Evolutionary conservation across 306 rosid genomes (phyloP), one percentile per base, ranked within the genome.

Genomic region (Clitoria ternatea): DNA sequence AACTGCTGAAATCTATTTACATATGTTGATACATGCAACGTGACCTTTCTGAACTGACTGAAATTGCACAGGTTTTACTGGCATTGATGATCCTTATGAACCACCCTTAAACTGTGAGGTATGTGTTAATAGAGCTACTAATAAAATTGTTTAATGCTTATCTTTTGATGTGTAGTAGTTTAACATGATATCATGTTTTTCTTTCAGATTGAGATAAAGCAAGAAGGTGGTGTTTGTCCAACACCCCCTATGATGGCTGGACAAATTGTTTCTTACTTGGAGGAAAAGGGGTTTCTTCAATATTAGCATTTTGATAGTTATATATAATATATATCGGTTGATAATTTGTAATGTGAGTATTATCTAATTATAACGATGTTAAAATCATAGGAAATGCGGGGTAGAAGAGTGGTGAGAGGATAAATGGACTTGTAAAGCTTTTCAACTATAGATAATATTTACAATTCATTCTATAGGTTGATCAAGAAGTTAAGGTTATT

Each of bases 31-130:
- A 5, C 30, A 13, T 48, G 29, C 29, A 12, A 20, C 18, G 30
- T 55, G 36, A 22, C 17, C 13, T 11, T 39, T 72, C 3, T 65
- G 13, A 74, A 24, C 42, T 59, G 39, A 42, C 53, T 32, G 10
- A 3, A 43, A 39, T 72, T 80, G 61, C 77, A 1, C 39, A 91
- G 97, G 97, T 81, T 91, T 91, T 80, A 88, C 97, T 0, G 97
- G 96, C 78, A 88, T 91, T 9, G 96, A 91, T 44, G 97, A 91
- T 73, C 92, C 92, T n/a, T 91, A 88, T 29, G 97, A 91, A 60
- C 82, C 85, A 47, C 97, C 96, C 9, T n/a, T 85, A 22, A 88
- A 86, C 54, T 86, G 92, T 19, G 96, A 91, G 97, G 97, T 91
- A 84, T 32, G 39, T 72, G 39, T 69, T 75, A 42, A 30, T 27